Evolutionary conservation across 441 rosid genomes (phyloP), one percentile per base, ranked within the genome.

Genomic region (Aleurites moluccanus): DNA sequence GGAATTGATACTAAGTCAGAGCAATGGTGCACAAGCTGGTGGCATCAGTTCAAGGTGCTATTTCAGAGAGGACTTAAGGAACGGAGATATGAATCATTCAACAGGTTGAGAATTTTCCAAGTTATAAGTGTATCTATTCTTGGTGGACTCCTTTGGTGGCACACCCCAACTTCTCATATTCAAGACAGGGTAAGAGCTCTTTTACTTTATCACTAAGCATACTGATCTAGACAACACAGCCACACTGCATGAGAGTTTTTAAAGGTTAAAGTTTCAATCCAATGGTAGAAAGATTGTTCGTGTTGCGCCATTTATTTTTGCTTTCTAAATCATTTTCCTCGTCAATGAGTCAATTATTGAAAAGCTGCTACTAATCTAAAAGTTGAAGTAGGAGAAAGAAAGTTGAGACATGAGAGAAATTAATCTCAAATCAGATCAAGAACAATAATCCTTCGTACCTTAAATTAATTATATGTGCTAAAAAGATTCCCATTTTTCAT

Each of bases 91-190:
- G 97, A 94, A 87, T 88, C 98, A 38, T 94, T 94, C 86, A 94
- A 94, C 81, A 86, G 86, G 83, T 92, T 94, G 2, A 88, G 97
- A 78, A 94, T 92, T 83, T 94, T 94, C 88, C 98, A 94, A 82
- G 98, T 92, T 83, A 82, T 92, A 72, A 94, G 97, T 49, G 98
- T 94, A 2, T 96, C 97, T 20, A 73, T 85, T 57, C 95, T 94
- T 59, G 98, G 97, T 28, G 98, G 98, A 49, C 96, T 94, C 57
- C 82, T 94, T 49, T 94, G 98, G 98, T 92, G 98, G 98, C 90
- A 85, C 15, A 94, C 98, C 35, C 98, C 98, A 23, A 56, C 87
- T 73, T 94, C 97, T 80, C 98, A 90, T 83, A 82, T 94, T 15
- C 87, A 85, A 59, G 97, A 94, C 78, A 88, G 94, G 4, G 98